Percentiles rank a stretch among this genome's conserved stretches.
Conservation (phyloP, 495 filamentous ascomycete species). For the Daldinia decipiens region DNA sequence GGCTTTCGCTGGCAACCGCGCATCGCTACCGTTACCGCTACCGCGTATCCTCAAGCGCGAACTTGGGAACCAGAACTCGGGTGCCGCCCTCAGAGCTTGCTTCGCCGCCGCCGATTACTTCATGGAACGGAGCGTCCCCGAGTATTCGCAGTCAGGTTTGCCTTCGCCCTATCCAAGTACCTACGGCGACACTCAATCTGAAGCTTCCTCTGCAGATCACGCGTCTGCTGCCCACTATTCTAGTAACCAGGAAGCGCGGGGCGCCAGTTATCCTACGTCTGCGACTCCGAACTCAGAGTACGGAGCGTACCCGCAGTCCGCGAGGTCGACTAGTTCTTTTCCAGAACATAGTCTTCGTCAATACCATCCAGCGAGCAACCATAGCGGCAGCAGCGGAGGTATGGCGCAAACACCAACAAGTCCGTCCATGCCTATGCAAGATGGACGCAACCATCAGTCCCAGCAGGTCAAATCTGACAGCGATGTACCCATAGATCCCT, state of each 20-base stretch:
- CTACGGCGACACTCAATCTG: conserved; percentile 77
- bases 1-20: conserved; percentile 46
- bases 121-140: conserved; percentile 92
- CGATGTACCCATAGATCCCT: conserved; percentile 98
- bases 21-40: conserved; percentile 34
- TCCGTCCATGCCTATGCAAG: conserved; percentile 87
- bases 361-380: conserved; percentile 77
- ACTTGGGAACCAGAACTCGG: conserved; percentile 45
- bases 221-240: conserved; percentile 81
- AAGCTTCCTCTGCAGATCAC: conserved; percentile 85
- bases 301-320: conserved; percentile 78
- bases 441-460: conserved; percentile 75
- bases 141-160: conserved; percentile 99
- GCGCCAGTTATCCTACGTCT: conserved; percentile 74
- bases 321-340: conserved; percentile 77
- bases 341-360: conserved; percentile 79
- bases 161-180: conserved; percentile 79
- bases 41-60: conserved; percentile 42
- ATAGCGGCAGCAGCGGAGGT: conserved; percentile 80
- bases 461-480: conserved; percentile 88
- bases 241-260: conserved; percentile 79
- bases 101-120: conserved; percentile 57
- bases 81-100: conserved; percentile 50
- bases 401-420: conserved; percentile 95
- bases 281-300: conserved; percentile 91